These are phyloP conservation scores for Neoascochyta sp. DNA, from an alignment of 2,329 filamentous ascomycete genomes.

Conservation along the genomic window DNA sequence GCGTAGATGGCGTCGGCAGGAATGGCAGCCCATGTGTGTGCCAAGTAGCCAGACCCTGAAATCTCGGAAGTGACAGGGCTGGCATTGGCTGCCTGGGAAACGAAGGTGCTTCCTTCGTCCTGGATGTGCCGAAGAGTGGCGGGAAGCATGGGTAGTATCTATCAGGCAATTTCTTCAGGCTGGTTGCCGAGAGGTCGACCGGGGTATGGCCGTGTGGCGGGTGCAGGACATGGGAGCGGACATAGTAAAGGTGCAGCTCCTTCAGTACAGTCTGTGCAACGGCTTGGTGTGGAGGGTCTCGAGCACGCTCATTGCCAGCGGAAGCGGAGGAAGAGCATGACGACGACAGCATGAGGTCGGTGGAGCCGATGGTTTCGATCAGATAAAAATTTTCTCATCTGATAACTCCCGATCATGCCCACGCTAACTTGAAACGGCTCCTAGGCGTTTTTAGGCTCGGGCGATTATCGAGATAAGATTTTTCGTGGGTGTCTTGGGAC, in stretches of 20 bases:
- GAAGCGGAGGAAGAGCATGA: too few relatives aligned
- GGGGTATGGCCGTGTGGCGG: too few relatives aligned
- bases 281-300: too few relatives aligned
- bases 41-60: too few relatives aligned
- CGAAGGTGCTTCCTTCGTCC: slow-evolving; percentile 2
- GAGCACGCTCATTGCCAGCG: too few relatives aligned
- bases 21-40: too few relatives aligned
- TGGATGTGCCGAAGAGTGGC: slow-evolving; percentile 6
- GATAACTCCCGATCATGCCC: slow-evolving; percentile 15
- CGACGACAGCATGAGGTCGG: background rate
- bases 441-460: slow-evolving; percentile 13
- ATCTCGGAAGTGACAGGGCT: background rate
- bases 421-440: slow-evolving; percentile 8
- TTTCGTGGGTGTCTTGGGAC: slow-evolving; percentile 12
- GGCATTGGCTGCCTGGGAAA: slow-evolving; percentile 6
- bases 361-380: slow-evolving; percentile 14
- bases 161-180: slow-evolving; percentile 9
- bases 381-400: slow-evolving; percentile 28
- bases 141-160: slow-evolving; percentile 8
- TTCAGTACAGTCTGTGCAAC: too few relatives aligned
- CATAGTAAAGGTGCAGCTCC: too few relatives aligned
- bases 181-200: too few relatives aligned
- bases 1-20: too few relatives aligned
- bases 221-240: too few relatives aligned
- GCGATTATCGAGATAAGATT: slow-evolving; percentile 27